Evolutionary conservation across 148 eudicot species (phyloP), one percentile per base, ranked within the genome.

Genomic region (Linanthus parryae): DNA sequence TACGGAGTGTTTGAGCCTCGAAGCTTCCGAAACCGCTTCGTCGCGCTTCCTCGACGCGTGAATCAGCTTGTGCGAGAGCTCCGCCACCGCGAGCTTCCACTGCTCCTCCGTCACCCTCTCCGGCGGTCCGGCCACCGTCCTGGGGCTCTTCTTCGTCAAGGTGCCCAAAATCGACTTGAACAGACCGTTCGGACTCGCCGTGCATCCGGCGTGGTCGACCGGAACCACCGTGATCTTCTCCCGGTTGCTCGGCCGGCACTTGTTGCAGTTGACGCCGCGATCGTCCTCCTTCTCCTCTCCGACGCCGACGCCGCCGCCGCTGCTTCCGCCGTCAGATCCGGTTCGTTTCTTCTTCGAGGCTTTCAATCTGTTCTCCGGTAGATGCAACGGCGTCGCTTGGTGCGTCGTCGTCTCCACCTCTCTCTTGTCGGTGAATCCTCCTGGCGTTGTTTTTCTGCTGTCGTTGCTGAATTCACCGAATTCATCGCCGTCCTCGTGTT

Each of bases 11-110:
- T 82, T 92, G 12, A 92, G 59, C 25, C 76, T 81, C 2, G 88
- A 81, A 21, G 87, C 80, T 60, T 92, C 98, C 0, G 69, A 59
- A 41, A 84, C 39, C 21, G 96, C 96, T 44, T 92, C 98, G 30
- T 92, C 98, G 0, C 98, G 49, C 57, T 77, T 79, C 37, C 76
- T 60, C 0, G 70, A 76, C 5, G 90, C 88, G 2, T 77, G 79
- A 0, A 83, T 51, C 2, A 92, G 80, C 35, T 92, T 87, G 3
- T 82, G 69, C 0, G 98, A 81, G 7, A 92, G 79, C 65, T 87
- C 96, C 5, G 81, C 62, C 24, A 66, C 80, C 15, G 77, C 82
- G 1, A 62, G n/a, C 47, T 77, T 74, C 92, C 88, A 85, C 42
- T 73, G 85, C 43, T 83, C 97, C 35, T 82, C 95, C 28, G 50